Evolutionary conservation across 1,284 basidiomycete genomes (phyloP), one percentile per base, ranked within the genome.

Genomic region (Fistulinella staudtii): DNA sequence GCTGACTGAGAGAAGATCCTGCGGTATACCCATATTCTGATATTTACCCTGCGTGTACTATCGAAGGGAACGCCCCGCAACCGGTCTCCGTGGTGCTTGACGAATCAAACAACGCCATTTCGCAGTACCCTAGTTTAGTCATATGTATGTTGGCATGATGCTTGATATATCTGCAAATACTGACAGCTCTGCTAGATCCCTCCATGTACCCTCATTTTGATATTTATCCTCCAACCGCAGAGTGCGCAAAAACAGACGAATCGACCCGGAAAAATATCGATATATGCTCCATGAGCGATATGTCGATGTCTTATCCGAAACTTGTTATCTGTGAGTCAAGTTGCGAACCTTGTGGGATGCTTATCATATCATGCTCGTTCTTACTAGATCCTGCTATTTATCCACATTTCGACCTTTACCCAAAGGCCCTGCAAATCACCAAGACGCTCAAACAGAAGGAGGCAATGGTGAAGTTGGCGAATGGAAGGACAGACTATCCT

Each of bases 191-290:
- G 39, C 20, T 43, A 73, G 75, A 73, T 56, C 60, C 63, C 5
- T 43, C 67, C 5, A 64, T 68, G 18, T 77, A 78, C 53, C 76
- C 76, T 18, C 54, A 66, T 52, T 61, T 79, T 27, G 69, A 72
- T 33, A 50, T 77, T 23, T 77, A 76, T 48, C 73, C 75, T 18
- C 22, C 39, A 8, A 28, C 39, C 20, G 18, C 31, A 2, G 31
- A 39, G 15, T 15, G 35, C 11, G 10, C 15, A 3, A 25, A 42
- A 20, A 30, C 7, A 15, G 39, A 42, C 17, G 17, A 14, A 5
- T 27, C 24, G 13, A 36, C 5, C 30, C 23, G 11, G 22, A 8
- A 24, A 11, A 22, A 40, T 20, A 30, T 10, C 13, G 40, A 20
- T 8, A 37, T 20, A 21, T 27, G 35, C 36, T 25, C 30, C 7